Evolutionary conservation across 495 filamentous ascomycete species (phyloP), one percentile per base, ranked within the genome.

Genomic region (Lasiosphaeria miniovina): DNA sequence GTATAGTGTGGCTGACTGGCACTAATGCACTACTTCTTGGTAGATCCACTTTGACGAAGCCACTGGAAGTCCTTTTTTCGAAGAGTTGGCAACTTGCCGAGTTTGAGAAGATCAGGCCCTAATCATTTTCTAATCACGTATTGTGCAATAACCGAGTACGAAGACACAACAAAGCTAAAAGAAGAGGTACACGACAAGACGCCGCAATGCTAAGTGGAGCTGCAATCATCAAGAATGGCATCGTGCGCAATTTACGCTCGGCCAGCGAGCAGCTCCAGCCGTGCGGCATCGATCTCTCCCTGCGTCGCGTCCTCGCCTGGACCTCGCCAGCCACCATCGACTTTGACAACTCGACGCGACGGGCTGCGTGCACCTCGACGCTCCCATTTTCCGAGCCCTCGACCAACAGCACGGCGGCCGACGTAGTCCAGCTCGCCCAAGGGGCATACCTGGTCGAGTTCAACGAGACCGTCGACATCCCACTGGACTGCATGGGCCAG

Each of bases 401-500:
- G 24, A 24, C 24, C 38, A 3, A 41, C 2, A 41, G 38, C 7
- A 14, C 38, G 8, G 3, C 38, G 38, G 0, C 7, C 14, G 38
- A 8, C 14, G 38, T 41, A 3, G 3, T 9, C 38, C 24, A 24
- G 24, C 38, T 41, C 8, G 14, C 38, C 7, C 38, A 41, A 0
- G 38, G 38, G 8, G 38, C 52, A 12, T 55, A 55, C 52, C 52
- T 55, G 10, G 36, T 55, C 34, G 52, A 55, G 24, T 55, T 55
- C 36, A 41, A 55, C 36, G 36, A 55, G 52, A 55, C 52, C 1
- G 36, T 55, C 17, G 10, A 10, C 52, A 41, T 55, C 34, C 52
- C 52, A 1, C 36, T 55, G 14, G 52, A 55, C 36, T 55, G 33
- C 52, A 55, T 55, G 52, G 36, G 52, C n/a, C 36, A 55, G 52